phyloP scores from a whole-genome alignment of 495 filamentous ascomycete genomes.

The Barbatosphaeria neglecta region DNA sequence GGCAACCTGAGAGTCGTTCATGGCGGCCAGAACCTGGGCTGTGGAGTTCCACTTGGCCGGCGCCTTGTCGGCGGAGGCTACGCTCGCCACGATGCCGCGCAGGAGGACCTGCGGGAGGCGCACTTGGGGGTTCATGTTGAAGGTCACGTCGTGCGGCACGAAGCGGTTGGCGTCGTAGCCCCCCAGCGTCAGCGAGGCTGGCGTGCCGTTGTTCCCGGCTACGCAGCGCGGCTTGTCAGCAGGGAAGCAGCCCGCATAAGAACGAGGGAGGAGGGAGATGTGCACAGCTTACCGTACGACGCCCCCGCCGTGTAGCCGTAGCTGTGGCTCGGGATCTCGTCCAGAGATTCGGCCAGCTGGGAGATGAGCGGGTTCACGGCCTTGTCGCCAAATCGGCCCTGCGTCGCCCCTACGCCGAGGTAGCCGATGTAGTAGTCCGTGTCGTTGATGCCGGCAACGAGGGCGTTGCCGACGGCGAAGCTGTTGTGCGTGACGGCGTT shows the following conservation, averaged over 20 bases:
- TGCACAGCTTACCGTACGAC: constrained; percentile 47
- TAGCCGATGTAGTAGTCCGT: constrained; percentile 46
- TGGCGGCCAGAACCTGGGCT: constrained; percentile 22
- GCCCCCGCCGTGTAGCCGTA: constrained; percentile 44
- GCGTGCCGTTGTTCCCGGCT: constrained; percentile 29
- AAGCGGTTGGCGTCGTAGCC: constrained; percentile 54
- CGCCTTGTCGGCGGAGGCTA: constrained; percentile 23
- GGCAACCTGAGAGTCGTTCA: constrained; percentile 36
- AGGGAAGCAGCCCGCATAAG: not conserved
- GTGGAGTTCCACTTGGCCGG: constrained; percentile 30
- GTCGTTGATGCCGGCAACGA: constrained; percentile 43
- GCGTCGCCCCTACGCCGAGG: constrained; percentile 42
- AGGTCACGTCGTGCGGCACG: constrained; percentile 38
- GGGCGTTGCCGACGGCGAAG: constrained; percentile 31
- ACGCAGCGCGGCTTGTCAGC: constrained; percentile 12
- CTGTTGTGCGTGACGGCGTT: constrained; percentile 25
- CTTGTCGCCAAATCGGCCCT: constrained; percentile 26
- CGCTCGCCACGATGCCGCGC: constrained; percentile 41
- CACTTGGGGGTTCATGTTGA: constrained; percentile 35
- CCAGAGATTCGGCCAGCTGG: constrained; percentile 36
- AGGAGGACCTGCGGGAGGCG: constrained; percentile 41
- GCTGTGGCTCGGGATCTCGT: constrained; percentile 30
- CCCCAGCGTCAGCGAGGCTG: constrained; percentile 48
- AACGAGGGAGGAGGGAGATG: not conserved
- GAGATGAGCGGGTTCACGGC: constrained; percentile 23